phyloP scores from a whole-genome alignment of 139 green algal genomes.

The Picochlorum sp. region DNA sequence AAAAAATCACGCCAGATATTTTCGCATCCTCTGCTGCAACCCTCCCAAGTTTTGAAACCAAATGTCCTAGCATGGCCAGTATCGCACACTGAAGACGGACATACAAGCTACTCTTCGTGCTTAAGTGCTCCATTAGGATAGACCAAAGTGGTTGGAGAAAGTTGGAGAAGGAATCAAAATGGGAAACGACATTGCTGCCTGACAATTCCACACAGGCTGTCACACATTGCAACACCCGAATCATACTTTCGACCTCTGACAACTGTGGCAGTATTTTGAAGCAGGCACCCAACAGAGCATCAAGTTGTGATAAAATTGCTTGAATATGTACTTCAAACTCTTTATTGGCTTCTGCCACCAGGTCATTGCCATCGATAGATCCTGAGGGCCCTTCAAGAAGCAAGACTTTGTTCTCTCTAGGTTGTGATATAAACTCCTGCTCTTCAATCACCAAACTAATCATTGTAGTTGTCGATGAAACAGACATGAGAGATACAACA shows the following conservation, averaged over 20 bases:
- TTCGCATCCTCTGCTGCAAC: constrained; percentile 27
- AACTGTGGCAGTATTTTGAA: constrained; percentile 48
- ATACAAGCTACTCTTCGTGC: constrained; percentile 23
- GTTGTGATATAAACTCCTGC: constrained; percentile 22
- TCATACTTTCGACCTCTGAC: constrained; percentile 58
- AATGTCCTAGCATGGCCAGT: constrained; percentile 57
- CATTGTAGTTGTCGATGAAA: constrained; percentile 39
- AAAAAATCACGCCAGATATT: constrained; percentile 44
- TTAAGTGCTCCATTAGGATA: neutral
- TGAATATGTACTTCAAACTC: constrained; percentile 19
- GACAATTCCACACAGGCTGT: constrained; percentile 52
- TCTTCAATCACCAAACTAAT: constrained; percentile 50
- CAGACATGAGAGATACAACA: constrained; percentile 49
- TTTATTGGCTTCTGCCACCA: neutral
- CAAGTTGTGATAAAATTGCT: constrained; percentile 14
- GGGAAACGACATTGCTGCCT: constrained; percentile 36
- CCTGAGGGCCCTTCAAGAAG: constrained; percentile 6
- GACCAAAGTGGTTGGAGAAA: constrained; percentile 40
- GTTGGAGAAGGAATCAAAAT: constrained; percentile 44
- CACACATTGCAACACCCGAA: constrained; percentile 63
- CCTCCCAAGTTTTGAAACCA: constrained; percentile 42
- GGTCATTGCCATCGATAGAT: neutral
- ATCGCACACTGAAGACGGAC: constrained; percentile 52
- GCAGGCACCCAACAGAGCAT: constrained; percentile 28
- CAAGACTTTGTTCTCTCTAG: constrained; percentile 1